Evolutionary conservation across 2,329 filamentous ascomycete genomes (phyloP).

Genomic region (Sporothrix brasiliensis): DNA sequence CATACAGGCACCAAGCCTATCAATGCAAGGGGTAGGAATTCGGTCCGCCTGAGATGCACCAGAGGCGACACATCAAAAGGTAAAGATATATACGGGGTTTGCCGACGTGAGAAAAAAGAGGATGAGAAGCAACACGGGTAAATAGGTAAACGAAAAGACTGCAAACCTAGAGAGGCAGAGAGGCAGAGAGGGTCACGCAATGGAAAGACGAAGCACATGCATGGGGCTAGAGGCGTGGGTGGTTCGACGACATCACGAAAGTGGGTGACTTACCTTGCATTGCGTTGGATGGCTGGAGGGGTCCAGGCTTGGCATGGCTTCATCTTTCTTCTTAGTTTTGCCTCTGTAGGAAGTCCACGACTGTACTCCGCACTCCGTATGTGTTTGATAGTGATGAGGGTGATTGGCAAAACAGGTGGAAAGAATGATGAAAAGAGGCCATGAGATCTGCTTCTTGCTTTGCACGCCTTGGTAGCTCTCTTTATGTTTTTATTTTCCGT

Average conservation of each 20-base stretch:
- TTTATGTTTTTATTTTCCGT: neutral
- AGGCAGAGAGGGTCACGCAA: neutral
- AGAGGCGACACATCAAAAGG: conserved; percentile 20
- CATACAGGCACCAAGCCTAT: neutral
- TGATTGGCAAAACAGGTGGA: too few relatives aligned
- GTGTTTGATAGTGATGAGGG: too few relatives aligned
- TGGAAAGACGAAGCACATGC: conserved; percentile 7
- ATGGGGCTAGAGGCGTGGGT: conserved; percentile 4
- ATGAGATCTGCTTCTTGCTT: neutral
- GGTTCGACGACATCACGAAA: neutral
- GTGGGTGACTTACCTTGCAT: neutral
- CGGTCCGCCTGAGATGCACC: conserved; percentile 15
- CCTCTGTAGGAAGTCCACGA: neutral
- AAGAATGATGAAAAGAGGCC: neutral
- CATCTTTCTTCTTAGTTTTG: neutral
- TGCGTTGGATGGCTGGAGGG: neutral
- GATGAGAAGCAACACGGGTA: neutral
- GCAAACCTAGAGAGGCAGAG: neutral
- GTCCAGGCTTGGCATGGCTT: conserved; percentile 11
- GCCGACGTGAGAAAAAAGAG: neutral
- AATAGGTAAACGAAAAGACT: conserved; percentile 13
- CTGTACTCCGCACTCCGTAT: too few relatives aligned
- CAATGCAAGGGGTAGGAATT: neutral
- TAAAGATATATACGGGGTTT: neutral
- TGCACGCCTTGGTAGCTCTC: neutral